phyloP scores from a whole-genome alignment of 2,329 filamentous ascomycete species.

The Cladophialophora psammophila region DNA sequence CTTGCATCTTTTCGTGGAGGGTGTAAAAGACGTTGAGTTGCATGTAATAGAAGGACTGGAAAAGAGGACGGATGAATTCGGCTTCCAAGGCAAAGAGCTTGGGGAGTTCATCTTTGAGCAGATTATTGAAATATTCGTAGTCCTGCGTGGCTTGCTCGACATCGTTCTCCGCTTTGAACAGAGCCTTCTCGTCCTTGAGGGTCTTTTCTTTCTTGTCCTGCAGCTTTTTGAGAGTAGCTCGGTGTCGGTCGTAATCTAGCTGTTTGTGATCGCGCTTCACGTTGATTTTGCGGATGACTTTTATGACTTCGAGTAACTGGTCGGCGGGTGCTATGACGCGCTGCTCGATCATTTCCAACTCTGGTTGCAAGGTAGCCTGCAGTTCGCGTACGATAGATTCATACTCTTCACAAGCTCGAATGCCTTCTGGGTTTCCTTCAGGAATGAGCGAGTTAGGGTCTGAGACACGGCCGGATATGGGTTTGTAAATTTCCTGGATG shows the following conservation, averaged over 20 bases:
- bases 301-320: conserved; percentile 93
- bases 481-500: conserved; percentile 96
- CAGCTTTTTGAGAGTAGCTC: conserved; percentile 84
- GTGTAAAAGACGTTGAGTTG: conserved; percentile 99
- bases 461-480: conserved; percentile 93
- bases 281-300: conserved; percentile 87
- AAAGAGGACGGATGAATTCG: conserved; percentile 94
- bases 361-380: conserved; percentile 84
- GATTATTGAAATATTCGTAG: conserved; percentile 96
- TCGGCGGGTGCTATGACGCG: conserved; percentile 91
- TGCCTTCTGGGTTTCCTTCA: conserved; percentile 91
- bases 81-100: conserved; percentile 88
- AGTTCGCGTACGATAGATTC: conserved; percentile 88
- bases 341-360: conserved; percentile 96
- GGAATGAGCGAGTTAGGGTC: conserved; percentile 83
- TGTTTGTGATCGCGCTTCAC: conserved; percentile 96
- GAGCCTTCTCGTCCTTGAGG: conserved; percentile 94
- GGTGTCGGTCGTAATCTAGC: conserved; percentile 91
- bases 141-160: conserved; percentile 92
- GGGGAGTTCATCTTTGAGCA: conserved; percentile 94
- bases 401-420: conserved; percentile 95
- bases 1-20: conserved; percentile 96
- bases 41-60: conserved; percentile 99
- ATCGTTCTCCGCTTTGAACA: conserved; percentile 94
- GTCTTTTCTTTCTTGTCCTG: conserved; percentile 98